These are phyloP conservation scores for Sporothrix globosa DNA, from an alignment of 2,329 filamentous ascomycete species.

Conservation along the genomic window DNA sequence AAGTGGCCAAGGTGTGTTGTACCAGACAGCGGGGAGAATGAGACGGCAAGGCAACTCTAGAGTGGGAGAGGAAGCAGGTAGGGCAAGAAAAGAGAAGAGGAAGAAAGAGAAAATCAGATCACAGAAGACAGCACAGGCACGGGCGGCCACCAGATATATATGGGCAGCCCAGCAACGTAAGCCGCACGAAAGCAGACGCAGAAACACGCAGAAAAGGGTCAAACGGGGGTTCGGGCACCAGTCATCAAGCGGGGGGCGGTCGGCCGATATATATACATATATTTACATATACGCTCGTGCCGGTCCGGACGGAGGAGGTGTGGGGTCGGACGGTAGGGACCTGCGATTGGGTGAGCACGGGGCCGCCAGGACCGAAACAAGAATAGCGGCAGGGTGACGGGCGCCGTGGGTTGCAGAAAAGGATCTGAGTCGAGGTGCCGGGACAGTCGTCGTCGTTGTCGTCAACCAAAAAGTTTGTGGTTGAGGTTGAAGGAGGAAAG, in stretches of 20 bases:
- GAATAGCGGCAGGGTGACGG: neutral
- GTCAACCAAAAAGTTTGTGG: neutral
- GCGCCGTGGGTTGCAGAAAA: neutral
- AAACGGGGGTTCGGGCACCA: neutral
- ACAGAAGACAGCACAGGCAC: neutral
- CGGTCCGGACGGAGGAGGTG: slow-evolving; percentile 11
- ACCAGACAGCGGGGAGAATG: neutral
- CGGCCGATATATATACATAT: slow-evolving; percentile 18
- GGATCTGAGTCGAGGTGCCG: neutral
- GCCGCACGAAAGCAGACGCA: neutral
- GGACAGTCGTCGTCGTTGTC: neutral
- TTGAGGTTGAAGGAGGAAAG: slow-evolving; percentile 6
- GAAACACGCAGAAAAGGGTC: neutral
- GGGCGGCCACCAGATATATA: neutral
- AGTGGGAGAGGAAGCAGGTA: neutral
- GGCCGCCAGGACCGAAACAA: neutral
- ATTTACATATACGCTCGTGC: no score
- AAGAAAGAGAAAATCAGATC: neutral
- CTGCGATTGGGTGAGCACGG: slow-evolving; percentile 13
- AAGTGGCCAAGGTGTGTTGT: neutral
- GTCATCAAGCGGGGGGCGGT: neutral
- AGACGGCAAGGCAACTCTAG: neutral
- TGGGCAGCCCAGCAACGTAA: neutral
- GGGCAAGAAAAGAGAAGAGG: slow-evolving; percentile 8
- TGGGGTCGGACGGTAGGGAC: slow-evolving; percentile 13